Percentiles rank a stretch among this genome's conserved stretches.
Evolutionary conservation across 371 early-diverging fungal species (phyloP).

Genomic region (Apophysomyces elegans): DNA sequence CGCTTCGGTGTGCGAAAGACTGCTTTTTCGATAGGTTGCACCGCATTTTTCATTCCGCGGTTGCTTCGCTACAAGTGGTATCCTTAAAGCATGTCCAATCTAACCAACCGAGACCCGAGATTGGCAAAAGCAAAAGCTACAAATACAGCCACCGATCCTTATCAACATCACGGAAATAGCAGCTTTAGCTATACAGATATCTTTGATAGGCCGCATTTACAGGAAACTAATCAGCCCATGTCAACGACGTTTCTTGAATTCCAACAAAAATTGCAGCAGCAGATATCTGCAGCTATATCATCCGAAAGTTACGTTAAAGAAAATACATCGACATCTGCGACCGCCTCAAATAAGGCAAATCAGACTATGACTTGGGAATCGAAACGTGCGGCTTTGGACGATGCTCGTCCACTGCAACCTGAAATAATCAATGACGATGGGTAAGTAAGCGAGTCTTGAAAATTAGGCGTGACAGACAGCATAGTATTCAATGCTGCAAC

Average conservation of each 20-base stretch:
- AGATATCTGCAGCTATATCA: not conserved
- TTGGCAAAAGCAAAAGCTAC: not conserved
- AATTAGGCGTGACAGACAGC: not conserved
- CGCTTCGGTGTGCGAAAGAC: not conserved
- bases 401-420: not conserved
- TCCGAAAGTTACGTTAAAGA: not conserved
- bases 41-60: not conserved
- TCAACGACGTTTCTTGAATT: not conserved
- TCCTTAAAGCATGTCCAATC: not conserved
- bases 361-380: not conserved
- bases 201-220: not conserved
- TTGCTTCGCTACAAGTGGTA: not conserved
- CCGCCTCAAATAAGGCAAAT: not conserved
- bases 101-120: conserved; percentile 5
- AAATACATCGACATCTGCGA: not conserved
- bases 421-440: not conserved
- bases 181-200: not conserved
- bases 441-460: not conserved
- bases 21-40: not conserved
- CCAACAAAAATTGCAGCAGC: conserved; percentile 3
- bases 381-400: not conserved
- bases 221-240: not conserved
- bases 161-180: not conserved
- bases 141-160: not conserved
- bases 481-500: conserved; percentile 6